Evolutionary conservation across 768 basidiomycete species (phyloP).

Genomic region (Mycena alexandri): DNA sequence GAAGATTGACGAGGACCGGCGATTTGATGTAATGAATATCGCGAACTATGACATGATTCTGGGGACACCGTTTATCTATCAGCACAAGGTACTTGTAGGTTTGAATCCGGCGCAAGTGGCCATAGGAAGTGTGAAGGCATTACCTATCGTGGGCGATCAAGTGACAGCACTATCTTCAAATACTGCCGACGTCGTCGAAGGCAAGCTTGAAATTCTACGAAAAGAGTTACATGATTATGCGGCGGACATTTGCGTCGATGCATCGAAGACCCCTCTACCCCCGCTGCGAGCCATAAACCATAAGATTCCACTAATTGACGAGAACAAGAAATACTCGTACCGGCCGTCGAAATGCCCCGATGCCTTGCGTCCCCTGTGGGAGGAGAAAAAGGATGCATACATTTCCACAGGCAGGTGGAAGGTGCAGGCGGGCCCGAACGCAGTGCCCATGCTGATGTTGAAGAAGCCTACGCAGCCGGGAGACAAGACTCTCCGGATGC

Average conservation of each 20-base stretch:
- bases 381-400: neutral
- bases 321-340: neutral
- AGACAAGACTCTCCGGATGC: neutral
- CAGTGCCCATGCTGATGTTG: neutral
- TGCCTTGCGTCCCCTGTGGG: neutral
- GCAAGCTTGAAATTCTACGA: neutral
- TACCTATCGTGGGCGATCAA: neutral
- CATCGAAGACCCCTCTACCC: neutral
- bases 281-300: neutral
- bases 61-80: neutral
- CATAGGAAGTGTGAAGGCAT: neutral
- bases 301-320: neutral
- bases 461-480: neutral
- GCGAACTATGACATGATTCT: neutral
- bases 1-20: neutral
- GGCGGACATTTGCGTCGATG: neutral
- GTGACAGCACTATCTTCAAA: neutral
- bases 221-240: neutral
- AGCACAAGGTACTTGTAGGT: neutral
- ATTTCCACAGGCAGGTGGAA: neutral
- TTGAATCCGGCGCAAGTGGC: neutral
- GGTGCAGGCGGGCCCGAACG: neutral
- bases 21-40: slow-evolving; percentile 42
- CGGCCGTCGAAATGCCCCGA: neutral
- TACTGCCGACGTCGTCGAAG: neutral